Conservation (phyloP, 2,329 filamentous ascomycete genomes). For the Ophiostoma sp. region DNA sequence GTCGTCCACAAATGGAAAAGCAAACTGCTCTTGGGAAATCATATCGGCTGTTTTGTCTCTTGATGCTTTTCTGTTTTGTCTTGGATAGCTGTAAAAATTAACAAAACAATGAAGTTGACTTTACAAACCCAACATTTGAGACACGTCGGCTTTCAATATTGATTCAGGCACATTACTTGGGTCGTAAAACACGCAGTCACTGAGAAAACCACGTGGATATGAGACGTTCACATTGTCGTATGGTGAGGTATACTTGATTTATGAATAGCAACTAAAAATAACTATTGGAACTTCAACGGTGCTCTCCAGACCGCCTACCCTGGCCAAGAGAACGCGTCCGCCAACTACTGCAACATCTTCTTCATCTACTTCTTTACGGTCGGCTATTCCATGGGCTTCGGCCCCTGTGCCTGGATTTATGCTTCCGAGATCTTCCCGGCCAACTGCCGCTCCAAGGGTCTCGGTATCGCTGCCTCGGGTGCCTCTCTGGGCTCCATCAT, state of each 20-base stretch:
- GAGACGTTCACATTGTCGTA: no score
- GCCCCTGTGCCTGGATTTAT: slow-evolving; percentile 32
- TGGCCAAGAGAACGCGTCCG: slow-evolving; percentile 28
- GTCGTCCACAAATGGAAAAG: slow-evolving; percentile 19
- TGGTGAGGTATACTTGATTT: no score
- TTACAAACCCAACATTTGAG: neutral
- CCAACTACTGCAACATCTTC: slow-evolving; percentile 31
- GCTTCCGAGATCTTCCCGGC: slow-evolving; percentile 31
- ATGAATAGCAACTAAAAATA: no score
- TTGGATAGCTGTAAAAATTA: no score
- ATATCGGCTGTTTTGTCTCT: neutral
- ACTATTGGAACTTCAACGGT: no score
- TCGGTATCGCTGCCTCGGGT: slow-evolving; percentile 30
- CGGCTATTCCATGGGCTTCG: slow-evolving; percentile 32
- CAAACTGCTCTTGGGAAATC: neutral
- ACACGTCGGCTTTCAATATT: neutral
- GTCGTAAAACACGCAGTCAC: no score
- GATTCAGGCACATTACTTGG: neutral
- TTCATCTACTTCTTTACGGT: slow-evolving; percentile 33
- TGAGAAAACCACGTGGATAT: no score
- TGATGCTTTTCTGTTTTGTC: neutral
- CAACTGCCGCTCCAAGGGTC: slow-evolving; percentile 30
- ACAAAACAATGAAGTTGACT: no score
- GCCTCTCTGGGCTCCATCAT: slow-evolving; percentile 30
- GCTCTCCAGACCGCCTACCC: slow-evolving; percentile 29